Conservation (phyloP, 129 eudicot genomes). For the Artemisia argyi region DNA sequence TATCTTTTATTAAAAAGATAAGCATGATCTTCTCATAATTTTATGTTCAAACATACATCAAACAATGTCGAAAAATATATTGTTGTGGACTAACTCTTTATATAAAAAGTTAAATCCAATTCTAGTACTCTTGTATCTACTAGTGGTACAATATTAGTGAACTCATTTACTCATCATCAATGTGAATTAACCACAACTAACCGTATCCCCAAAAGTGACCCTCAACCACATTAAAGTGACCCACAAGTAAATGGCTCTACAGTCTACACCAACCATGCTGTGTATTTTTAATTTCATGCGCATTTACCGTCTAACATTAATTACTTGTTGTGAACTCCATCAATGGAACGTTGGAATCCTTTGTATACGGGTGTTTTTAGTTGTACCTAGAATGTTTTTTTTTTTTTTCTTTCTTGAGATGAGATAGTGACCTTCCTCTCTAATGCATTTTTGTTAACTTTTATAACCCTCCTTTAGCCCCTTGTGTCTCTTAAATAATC, state of each 20-base stretch:
- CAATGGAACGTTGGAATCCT: constrained; percentile 11
- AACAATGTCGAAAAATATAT: too few species aligned
- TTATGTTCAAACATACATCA: too few species aligned
- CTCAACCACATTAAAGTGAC: constrained; percentile 16
- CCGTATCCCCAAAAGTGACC: too few species aligned
- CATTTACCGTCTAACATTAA: not conserved
- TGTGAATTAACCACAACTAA: constrained; percentile 5
- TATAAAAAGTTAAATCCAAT: too few species aligned
- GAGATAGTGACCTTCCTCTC: not conserved
- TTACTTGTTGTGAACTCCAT: not conserved
- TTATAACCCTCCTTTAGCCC: too few species aligned
- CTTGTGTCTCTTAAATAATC: not conserved
- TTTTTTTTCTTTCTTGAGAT: too few species aligned
- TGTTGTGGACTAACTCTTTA: too few species aligned
- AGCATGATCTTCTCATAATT: too few species aligned
- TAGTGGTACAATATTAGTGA: too few species aligned
- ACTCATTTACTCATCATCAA: too few species aligned
- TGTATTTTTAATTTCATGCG: not conserved
- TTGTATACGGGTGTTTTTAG: not conserved
- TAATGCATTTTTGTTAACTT: not conserved
- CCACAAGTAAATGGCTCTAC: constrained; percentile 27
- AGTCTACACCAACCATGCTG: constrained; percentile 17
- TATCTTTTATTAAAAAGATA: too few species aligned
- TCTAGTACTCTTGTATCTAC: too few species aligned
- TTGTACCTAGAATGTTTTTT: constrained; percentile 2